phyloP scores from a whole-genome alignment of 106 monocot genomes.

The Phalaenopsis equestris region DNA sequence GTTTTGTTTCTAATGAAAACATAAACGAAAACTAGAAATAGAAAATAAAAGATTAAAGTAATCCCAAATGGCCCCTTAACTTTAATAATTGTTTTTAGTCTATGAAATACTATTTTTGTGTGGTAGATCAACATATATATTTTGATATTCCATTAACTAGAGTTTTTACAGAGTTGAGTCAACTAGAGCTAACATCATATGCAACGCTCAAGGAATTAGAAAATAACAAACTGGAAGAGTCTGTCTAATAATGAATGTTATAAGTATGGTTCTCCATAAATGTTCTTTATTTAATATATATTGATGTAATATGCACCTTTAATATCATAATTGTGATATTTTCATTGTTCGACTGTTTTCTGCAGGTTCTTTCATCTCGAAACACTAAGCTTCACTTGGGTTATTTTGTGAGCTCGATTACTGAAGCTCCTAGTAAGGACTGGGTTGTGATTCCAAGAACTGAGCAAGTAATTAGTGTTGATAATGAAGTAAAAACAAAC shows the following conservation, averaged over 20 bases:
- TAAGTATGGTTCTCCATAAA: neutral
- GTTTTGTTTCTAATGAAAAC: too few species aligned
- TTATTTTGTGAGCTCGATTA: constrained; percentile 73
- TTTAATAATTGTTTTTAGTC: neutral
- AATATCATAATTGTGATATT: neutral
- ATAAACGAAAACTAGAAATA: too few species aligned
- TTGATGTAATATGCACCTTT: neutral
- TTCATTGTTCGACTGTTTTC: neutral
- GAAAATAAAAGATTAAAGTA: too few species aligned
- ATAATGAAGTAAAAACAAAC: constrained; percentile 6
- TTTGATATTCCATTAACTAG: neutral
- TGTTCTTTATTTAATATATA: neutral
- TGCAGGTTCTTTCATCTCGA: constrained; percentile 75
- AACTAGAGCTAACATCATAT: neutral
- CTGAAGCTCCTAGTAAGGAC: constrained; percentile 25
- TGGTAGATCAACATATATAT: neutral
- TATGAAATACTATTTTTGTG: neutral
- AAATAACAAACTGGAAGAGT: neutral
- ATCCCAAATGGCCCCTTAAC: neutral
- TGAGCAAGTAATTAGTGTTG: constrained; percentile 11
- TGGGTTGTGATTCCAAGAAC: constrained; percentile 1
- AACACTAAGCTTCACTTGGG: constrained; percentile 74
- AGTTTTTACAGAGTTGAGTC: neutral
- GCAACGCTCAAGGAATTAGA: neutral
- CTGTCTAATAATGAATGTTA: neutral